Base-by-base conservation (phyloP, 257 asterid genomes). In the Rubia yunnanensis region DNA sequence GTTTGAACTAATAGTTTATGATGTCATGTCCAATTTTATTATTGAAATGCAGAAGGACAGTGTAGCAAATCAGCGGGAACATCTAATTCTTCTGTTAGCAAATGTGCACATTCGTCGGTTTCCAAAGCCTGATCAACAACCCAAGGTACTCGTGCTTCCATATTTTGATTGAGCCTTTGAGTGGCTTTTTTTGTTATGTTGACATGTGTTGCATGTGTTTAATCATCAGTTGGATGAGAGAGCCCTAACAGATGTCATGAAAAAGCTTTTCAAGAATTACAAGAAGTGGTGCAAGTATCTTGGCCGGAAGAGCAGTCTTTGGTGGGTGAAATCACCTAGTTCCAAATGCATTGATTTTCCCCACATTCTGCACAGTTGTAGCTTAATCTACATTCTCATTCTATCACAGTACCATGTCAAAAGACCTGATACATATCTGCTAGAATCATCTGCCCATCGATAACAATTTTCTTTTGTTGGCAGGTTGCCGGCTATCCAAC, bases 401-500 rank as follows among this genome's bases (percentile, higher is more conserved):
- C 32, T 34, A 20, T 9, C 50, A 10, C 2, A 31, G 60, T 13
- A 15, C n/a, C 22, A 44, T 44, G 52, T 44, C 50, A 31, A 64
- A 38, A 28, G 50, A 59, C 59, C 28, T 52, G 22, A 14, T 36
- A 55, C 60, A 46, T 46, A 52, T 50, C 69, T 60, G 28, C 27
- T 62, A 24, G 64, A 59, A 57, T 72, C 60, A 0, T 30, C 11
- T 64, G 36, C 50, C 44, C 64, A 10, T 36, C 26, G 54, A 56
- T 84, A 68, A 55, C 54, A 62, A 49, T 73, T 31, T 17, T 68
- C 66, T 56, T 77, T 65, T 41, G 68, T 66, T 62, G 68, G 68
- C 76, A 92, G 99, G 99, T 78, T 92, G 85, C 99, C 99, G 11
- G 86, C 96, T 24, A 92, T 89, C 80, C 99, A 92, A 74, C 97